These are phyloP conservation scores for Huntiella abstrusa DNA, from an alignment of 2,329 filamentous ascomycete species.

Conservation along the genomic window DNA sequence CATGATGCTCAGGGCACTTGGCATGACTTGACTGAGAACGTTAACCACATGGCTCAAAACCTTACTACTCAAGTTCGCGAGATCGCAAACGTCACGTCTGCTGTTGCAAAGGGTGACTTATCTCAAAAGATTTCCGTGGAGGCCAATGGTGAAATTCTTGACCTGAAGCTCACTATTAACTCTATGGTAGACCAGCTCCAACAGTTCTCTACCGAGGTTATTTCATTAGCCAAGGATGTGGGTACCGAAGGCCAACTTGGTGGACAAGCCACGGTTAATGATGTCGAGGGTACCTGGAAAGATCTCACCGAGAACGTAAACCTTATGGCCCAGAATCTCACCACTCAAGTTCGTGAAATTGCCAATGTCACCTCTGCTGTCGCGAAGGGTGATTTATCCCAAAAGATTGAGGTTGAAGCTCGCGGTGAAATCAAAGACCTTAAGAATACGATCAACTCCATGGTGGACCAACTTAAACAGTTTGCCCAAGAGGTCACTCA, in stretches of 20 bases:
- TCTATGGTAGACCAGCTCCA: conserved; percentile 63
- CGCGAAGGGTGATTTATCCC: no score
- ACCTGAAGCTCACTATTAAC: conserved; percentile 72
- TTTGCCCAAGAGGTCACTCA: no score
- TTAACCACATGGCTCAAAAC: conserved; percentile 32
- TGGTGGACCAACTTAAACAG: no score
- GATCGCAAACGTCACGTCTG: no score
- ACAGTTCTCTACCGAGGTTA: conserved; percentile 41
- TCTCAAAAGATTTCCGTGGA: conserved; percentile 20
- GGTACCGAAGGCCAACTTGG: conserved; percentile 69
- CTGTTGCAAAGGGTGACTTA: no score
- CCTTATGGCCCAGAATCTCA: conserved; percentile 81
- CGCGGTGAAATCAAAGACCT: conserved; percentile 79
- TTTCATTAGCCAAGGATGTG: conserved; percentile 64
- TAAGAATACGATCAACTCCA: no score
- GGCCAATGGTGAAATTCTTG: conserved; percentile 62
- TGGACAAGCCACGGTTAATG: conserved; percentile 60
- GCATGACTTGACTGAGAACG: conserved; percentile 50
- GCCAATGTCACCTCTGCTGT: no score
- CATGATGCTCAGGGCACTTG: no score
- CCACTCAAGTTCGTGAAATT: conserved; percentile 78
- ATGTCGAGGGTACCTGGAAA: no score
- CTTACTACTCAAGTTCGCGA: no score
- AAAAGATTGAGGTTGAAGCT: conserved; percentile 61
- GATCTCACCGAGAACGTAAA: conserved; percentile 44